Percentiles rank a stretch among this genome's conserved stretches.
Conservation (phyloP, 2,329 filamentous ascomycete species). For the Clonostachys sp. region DNA sequence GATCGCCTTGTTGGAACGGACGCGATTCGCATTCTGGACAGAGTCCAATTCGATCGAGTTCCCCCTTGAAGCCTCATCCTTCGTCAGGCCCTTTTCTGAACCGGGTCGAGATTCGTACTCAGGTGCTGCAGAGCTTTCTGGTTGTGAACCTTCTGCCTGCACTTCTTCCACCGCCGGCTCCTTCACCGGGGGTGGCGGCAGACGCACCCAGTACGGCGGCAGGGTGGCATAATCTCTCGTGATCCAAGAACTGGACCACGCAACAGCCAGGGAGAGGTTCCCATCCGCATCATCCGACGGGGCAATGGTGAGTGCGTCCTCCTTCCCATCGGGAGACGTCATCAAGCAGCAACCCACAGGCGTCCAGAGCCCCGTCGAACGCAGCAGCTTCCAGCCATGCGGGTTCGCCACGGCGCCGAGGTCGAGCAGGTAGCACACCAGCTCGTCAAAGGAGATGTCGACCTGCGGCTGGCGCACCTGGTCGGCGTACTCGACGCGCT, state of each 20-base stretch:
- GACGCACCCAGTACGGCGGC: slow-evolving; percentile 55
- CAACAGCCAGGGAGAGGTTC: slow-evolving; percentile 49
- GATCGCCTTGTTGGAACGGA: slow-evolving; percentile 18
- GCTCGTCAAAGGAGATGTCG: slow-evolving; percentile 50
- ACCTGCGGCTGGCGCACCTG: slow-evolving; percentile 49
- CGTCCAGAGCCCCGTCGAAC: slow-evolving; percentile 55
- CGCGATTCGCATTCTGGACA: too few species aligned
- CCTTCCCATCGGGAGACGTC: slow-evolving; percentile 41
- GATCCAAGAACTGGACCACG: slow-evolving; percentile 52
- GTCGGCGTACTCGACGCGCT: slow-evolving; percentile 58
- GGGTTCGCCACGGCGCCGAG: slow-evolving; percentile 57
- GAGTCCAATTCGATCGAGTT: too few species aligned
- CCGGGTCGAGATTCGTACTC: background rate
- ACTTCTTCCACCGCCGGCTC: background rate
- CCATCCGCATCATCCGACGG: slow-evolving; percentile 57
- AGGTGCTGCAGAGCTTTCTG: background rate
- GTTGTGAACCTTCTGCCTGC: background rate
- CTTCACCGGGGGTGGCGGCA: slow-evolving; percentile 26
- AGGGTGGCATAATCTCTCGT: slow-evolving; percentile 44
- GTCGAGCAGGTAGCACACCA: slow-evolving; percentile 59
- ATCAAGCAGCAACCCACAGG: slow-evolving; percentile 54
- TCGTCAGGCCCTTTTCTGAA: too few species aligned
- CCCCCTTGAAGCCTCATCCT: too few species aligned
- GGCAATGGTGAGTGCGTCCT: slow-evolving; percentile 47
- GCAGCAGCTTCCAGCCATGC: slow-evolving; percentile 52